Evolutionary conservation across 352 stramenopile genomes (phyloP).

Genomic region (Phytopythium oedochilum): DNA sequence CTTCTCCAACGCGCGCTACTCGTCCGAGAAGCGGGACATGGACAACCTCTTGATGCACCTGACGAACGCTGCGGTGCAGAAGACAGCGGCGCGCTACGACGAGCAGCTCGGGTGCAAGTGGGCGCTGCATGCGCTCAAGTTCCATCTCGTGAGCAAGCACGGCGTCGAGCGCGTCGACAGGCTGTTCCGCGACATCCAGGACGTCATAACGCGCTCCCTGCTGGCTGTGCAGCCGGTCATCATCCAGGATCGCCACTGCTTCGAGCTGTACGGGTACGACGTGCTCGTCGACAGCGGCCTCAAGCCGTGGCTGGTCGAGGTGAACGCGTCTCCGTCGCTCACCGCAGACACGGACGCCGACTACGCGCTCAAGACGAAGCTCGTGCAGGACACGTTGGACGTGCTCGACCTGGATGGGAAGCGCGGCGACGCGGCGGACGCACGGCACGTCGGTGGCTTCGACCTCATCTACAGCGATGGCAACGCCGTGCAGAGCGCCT

Average conservation of each 20-base stretch:
- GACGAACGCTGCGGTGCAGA: constrained; percentile 94
- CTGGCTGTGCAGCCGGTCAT: constrained; percentile 91
- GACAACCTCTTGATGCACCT: constrained; percentile 92
- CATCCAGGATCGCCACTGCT: constrained; percentile 95
- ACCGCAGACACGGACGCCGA: constrained; percentile 89
- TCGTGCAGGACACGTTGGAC: constrained; percentile 93
- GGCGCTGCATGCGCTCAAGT: constrained; percentile 88
- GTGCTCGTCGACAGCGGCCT: constrained; percentile 90
- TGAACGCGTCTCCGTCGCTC: constrained; percentile 92
- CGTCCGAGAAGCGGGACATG: constrained; percentile 83
- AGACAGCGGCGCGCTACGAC: constrained; percentile 93
- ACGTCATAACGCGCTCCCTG: constrained; percentile 84
- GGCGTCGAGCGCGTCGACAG: constrained; percentile 74
- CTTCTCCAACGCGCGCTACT: constrained; percentile 90
- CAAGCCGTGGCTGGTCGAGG: constrained; percentile 91
- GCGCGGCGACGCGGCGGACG: constrained; percentile 22
- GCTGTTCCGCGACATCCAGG: constrained; percentile 89
- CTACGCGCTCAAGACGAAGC: constrained; percentile 91
- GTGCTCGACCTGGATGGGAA: constrained; percentile 91
- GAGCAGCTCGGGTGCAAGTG: constrained; percentile 90
- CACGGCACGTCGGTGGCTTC: constrained; percentile 66
- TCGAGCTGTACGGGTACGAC: constrained; percentile 94
- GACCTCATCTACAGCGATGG: constrained; percentile 75
- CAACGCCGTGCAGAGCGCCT: constrained; percentile 16
- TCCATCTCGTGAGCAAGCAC: constrained; percentile 89